Conservation (phyloP, 169 alveolate genomes). For the Toxoplasma gondii region DNA sequence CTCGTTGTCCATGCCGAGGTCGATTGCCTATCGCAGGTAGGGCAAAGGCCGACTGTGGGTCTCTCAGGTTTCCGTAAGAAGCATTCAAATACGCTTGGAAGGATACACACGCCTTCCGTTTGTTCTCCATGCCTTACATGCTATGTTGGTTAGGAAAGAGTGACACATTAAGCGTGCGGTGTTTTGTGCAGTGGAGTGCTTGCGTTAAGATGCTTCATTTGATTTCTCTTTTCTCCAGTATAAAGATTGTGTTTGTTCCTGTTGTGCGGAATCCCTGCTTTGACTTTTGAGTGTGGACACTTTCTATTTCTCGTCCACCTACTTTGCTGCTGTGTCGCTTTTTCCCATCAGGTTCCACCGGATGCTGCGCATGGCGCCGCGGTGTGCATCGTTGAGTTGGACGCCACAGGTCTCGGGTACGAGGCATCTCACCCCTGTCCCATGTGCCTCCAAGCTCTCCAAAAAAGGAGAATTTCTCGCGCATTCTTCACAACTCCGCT, state of each 20-base stretch:
- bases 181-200: too few species aligned
- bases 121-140: background rate
- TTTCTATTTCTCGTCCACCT: background rate
- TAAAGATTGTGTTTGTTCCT: too few species aligned
- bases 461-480: background rate
- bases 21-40: background rate
- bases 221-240: background rate
- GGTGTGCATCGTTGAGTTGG: slow-evolving; percentile 7
- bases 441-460: background rate
- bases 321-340: too few species aligned
- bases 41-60: background rate
- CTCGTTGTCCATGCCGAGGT: background rate
- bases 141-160: background rate
- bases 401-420: background rate
- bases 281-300: background rate
- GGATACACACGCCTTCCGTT: background rate
- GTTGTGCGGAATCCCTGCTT: too few species aligned
- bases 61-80: background rate
- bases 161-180: too few species aligned
- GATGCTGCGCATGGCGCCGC: background rate
- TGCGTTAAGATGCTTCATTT: background rate
- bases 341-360: background rate
- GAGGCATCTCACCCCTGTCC: slow-evolving; percentile 22
- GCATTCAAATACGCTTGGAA: too few species aligned
- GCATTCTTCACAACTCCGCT: background rate